Percentiles rank a stretch among this genome's conserved stretches.
These are phyloP conservation scores for Alnus rubra DNA, from an alignment of 306 rosid species.

Conservation along the genomic window DNA sequence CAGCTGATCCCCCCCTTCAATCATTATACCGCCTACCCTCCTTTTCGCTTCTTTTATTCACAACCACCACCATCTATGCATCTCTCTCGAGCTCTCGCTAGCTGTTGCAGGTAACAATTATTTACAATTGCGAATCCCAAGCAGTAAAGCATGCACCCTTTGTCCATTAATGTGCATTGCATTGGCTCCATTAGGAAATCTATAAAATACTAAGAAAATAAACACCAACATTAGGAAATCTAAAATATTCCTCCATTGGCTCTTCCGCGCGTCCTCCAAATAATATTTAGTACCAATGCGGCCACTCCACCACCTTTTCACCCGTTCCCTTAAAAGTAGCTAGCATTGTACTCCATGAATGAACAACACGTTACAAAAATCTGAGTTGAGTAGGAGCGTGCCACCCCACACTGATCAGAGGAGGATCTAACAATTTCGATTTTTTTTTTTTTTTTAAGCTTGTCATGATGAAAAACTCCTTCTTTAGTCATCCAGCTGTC, in stretches of 20 bases:
- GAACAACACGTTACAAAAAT: too few relatives aligned
- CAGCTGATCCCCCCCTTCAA: conserved; percentile 4
- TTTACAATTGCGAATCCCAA: background rate
- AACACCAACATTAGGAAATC: too few relatives aligned
- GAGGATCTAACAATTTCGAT: background rate
- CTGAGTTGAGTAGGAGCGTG: too few relatives aligned
- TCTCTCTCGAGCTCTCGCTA: background rate
- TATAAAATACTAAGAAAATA: too few relatives aligned
- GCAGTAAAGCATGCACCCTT: background rate
- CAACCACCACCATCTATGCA: background rate
- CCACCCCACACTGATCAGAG: too few relatives aligned
- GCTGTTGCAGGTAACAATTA: background rate
- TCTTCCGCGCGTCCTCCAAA: too few relatives aligned
- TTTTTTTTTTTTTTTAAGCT: background rate
- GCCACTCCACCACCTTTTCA: too few relatives aligned
- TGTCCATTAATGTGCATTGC: background rate
- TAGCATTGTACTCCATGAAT: too few relatives aligned
- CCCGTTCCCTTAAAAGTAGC: too few relatives aligned
- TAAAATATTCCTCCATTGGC: background rate
- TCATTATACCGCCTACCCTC: background rate
- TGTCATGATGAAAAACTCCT: background rate
- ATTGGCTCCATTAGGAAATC: too few relatives aligned
- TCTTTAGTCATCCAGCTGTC: background rate
- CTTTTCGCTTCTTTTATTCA: too few relatives aligned
- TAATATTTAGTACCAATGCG: too few relatives aligned